Evolutionary conservation across 2,329 filamentous ascomycete genomes (phyloP).

Genomic region (Clarireedia hainanense): DNA sequence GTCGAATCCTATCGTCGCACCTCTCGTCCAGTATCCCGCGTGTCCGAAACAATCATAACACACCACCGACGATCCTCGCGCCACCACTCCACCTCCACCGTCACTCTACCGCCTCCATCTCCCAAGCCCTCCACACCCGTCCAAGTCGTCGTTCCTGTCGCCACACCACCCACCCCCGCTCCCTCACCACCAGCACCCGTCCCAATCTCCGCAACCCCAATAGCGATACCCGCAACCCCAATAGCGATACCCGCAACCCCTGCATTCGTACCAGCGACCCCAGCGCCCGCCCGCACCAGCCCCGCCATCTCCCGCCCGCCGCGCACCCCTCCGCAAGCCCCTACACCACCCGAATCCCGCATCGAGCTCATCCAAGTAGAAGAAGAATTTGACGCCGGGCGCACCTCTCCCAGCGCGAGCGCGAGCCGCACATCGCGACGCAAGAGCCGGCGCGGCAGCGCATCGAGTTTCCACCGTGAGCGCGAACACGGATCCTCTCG

Average conservation of each 20-base stretch:
- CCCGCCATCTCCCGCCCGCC: background rate
- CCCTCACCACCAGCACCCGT: background rate
- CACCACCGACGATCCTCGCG: background rate
- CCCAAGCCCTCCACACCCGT: background rate
- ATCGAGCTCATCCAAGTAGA: conserved; percentile 5
- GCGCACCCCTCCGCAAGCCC: background rate
- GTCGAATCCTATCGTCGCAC: background rate
- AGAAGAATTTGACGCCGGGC: background rate
- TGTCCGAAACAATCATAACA: conserved; percentile 5
- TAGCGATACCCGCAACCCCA: background rate
- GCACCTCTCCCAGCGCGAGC: background rate
- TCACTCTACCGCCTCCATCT: background rate
- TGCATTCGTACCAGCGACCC: too few relatives aligned
- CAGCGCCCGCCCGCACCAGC: too few relatives aligned
- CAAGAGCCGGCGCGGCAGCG: background rate
- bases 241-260: too few relatives aligned
- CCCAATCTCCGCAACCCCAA: background rate
- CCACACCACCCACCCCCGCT: background rate
- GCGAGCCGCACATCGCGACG: background rate
- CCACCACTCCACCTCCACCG: background rate
- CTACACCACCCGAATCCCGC: background rate
- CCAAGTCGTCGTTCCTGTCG: background rate
- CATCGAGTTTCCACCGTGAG: background rate
- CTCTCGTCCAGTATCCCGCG: conserved; percentile 2
- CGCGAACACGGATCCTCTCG: background rate